Conservation (phyloP, 2,329 filamentous ascomycete genomes). For the Ceratocystis papillata region DNA sequence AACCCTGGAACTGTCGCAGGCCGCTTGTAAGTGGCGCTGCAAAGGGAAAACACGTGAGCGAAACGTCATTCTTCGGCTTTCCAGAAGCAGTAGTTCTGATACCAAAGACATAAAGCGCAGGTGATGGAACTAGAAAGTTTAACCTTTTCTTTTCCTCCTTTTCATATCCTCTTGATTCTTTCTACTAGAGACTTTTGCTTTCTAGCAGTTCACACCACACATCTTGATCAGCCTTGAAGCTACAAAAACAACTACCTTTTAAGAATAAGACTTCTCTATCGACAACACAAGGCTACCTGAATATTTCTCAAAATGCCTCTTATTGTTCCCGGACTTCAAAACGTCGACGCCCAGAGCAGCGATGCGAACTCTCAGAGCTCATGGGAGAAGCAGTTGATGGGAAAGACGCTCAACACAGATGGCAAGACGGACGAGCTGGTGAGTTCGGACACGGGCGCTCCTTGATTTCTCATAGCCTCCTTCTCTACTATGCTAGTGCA, state of each 20-base stretch:
- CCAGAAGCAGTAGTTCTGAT: constrained; percentile 7
- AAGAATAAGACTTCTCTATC: not conserved
- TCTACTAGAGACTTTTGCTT: not conserved
- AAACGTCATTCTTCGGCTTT: constrained; percentile 14
- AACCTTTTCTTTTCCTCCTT: not conserved
- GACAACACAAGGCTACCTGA: not conserved
- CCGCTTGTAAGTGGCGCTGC: not conserved
- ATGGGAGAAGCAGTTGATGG: constrained; percentile 52
- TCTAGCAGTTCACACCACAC: not conserved
- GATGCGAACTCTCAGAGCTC: constrained; percentile 39
- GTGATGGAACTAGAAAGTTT: not conserved
- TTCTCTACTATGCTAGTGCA: too few species aligned
- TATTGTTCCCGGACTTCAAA: constrained; percentile 49
- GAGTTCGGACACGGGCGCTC: constrained; percentile 26
- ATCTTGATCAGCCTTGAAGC: not conserved
- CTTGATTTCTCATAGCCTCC: too few species aligned
- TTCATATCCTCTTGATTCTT: not conserved
- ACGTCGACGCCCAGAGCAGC: constrained; percentile 30
- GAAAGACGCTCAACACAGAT: constrained; percentile 49
- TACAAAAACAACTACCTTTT: too few species aligned
- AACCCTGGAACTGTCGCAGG: not conserved
- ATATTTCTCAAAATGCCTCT: constrained; percentile 47
- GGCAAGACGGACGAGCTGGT: constrained; percentile 41
- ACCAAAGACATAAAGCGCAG: constrained; percentile 9
- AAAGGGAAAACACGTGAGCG: constrained; percentile 9